phyloP scores from a whole-genome alignment of 78 protist species.

The Cavenderia fasciculata region DNA sequence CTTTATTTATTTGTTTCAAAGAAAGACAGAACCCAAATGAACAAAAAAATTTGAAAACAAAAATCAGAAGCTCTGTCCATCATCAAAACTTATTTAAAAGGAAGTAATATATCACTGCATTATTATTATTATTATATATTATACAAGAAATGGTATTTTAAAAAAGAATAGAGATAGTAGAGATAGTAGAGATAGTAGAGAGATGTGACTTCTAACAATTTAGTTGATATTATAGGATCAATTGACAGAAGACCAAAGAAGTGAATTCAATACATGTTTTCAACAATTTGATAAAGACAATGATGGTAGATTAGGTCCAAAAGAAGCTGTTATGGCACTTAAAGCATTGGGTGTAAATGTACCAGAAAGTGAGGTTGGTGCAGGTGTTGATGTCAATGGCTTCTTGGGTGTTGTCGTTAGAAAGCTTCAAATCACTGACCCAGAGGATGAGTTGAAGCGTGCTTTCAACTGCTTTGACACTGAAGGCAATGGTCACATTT shows the following conservation, averaged over 20 bases:
- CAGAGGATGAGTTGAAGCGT: constrained; percentile 58
- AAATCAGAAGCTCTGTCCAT: too few species aligned
- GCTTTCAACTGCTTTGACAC: constrained; percentile 61
- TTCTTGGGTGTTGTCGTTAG: constrained; percentile 44
- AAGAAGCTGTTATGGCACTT: constrained; percentile 64
- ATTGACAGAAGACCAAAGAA: constrained; percentile 59
- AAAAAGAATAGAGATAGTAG: too few species aligned
- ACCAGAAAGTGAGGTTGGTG: constrained; percentile 40
- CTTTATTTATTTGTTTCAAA: too few species aligned
- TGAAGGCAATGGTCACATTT: constrained; percentile 43
- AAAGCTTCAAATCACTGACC: constrained; percentile 64
- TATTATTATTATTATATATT: too few species aligned
- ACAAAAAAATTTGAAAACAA: too few species aligned
- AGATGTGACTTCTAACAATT: too few species aligned
- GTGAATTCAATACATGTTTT: constrained; percentile 64
- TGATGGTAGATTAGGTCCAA: constrained; percentile 65
- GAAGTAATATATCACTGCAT: too few species aligned
- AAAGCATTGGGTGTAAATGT: constrained; percentile 63
- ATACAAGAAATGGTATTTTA: too few species aligned
- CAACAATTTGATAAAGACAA: constrained; percentile 63
- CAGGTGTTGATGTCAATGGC: constrained; percentile 41
- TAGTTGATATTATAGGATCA: constrained; percentile 21
- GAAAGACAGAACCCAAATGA: too few species aligned
- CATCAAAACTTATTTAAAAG: too few species aligned
- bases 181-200: too few species aligned